Evolutionary conservation across 345 rosid species (phyloP).

Genomic region (Camelina hispida): DNA sequence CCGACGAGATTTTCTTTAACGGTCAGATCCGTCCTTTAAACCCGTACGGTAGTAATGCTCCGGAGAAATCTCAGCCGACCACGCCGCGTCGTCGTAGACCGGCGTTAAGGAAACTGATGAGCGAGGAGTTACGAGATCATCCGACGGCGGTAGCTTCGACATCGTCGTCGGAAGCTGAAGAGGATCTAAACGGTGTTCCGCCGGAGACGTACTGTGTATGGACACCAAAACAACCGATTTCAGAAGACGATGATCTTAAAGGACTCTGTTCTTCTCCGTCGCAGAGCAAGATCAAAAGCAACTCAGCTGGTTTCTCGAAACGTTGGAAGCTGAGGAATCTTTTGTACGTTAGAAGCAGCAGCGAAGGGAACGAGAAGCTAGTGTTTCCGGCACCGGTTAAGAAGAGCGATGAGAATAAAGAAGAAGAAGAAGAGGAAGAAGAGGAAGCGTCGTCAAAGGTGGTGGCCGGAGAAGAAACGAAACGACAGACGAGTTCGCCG

Average conservation of each 20-base stretch:
- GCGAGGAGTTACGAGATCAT: slow-evolving; percentile 53
- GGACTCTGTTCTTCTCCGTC: slow-evolving; percentile 40
- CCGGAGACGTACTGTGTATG: slow-evolving; percentile 74
- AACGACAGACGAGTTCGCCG: slow-evolving; percentile 59
- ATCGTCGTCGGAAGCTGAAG: slow-evolving; percentile 61
- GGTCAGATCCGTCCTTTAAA: slow-evolving; percentile 69
- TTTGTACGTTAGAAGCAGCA: slow-evolving; percentile 53
- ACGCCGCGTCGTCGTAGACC: slow-evolving; percentile 47
- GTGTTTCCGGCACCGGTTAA: slow-evolving; percentile 51
- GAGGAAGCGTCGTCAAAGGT: slow-evolving; percentile 1
- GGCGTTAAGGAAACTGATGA: slow-evolving; percentile 57
- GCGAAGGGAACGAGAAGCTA: slow-evolving; percentile 59
- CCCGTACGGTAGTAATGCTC: slow-evolving; percentile 42
- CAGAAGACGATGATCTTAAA: slow-evolving; percentile 10
- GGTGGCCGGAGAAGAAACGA: slow-evolving; percentile 23
- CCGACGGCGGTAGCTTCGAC: slow-evolving; percentile 40
- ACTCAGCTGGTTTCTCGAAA: slow-evolving; percentile 63
- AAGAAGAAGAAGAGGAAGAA: background rate
- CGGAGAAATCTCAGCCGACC: slow-evolving; percentile 31
- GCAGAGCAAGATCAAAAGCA: slow-evolving; percentile 56
- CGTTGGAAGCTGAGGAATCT: slow-evolving; percentile 73
- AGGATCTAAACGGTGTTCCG: slow-evolving; percentile 55
- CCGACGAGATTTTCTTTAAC: slow-evolving; percentile 69
- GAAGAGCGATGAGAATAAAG: slow-evolving; percentile 7
- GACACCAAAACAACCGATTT: slow-evolving; percentile 52